phyloP scores from a whole-genome alignment of 2,329 filamentous ascomycete genomes.

The Colletotrichum spinosum region DNA sequence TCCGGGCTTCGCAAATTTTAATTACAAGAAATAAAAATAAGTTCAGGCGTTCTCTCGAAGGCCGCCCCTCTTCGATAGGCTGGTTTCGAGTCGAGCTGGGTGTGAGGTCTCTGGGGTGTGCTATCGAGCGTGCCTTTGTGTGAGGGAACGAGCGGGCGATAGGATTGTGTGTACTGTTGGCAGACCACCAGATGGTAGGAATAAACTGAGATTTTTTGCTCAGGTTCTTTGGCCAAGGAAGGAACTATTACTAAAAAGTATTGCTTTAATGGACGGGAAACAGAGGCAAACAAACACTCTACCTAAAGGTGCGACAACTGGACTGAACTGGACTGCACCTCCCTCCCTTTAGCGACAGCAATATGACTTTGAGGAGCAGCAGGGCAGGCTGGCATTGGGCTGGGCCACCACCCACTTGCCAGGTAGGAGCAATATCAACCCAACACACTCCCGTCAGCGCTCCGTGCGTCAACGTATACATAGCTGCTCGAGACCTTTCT shows the following conservation, averaged over 20 bases:
- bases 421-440: conserved; percentile 1
- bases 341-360: no score
- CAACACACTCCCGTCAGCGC: conserved; percentile 2
- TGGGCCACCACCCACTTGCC: neutral
- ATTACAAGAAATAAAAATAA: conserved; percentile 13
- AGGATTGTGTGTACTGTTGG: no score
- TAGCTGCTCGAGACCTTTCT: no score
- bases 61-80: conserved; percentile 14
- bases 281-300: conserved; percentile 22
- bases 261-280: conserved; percentile 23
- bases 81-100: no score
- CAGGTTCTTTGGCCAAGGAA: neutral
- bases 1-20: conserved; percentile 1
- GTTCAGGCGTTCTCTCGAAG: neutral
- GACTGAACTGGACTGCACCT: neutral
- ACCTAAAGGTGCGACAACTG: neutral
- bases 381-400: no score
- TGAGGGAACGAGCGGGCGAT: no score
- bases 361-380: no score
- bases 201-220: neutral
- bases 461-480: conserved; percentile 16
- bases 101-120: conserved; percentile 11
- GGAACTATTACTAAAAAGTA: conserved; percentile 12
- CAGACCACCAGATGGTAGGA: no score
- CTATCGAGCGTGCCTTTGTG: neutral